Evolutionary conservation across 73 alveolate species (phyloP), one percentile per base, ranked within the genome.

Genomic region (Urostyla sp.): DNA sequence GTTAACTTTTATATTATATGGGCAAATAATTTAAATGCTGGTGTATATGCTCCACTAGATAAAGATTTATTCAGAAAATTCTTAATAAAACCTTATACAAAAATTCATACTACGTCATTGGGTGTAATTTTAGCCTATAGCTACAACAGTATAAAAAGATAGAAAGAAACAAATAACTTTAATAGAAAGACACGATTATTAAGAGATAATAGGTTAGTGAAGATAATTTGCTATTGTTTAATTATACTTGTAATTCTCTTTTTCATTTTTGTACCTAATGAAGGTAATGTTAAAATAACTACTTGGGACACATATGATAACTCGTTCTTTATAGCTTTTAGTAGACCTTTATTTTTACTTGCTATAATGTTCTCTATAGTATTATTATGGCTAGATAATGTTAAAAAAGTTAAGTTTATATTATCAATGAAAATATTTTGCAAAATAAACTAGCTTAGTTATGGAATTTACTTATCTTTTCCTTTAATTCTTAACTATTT

Each of bases 21-120:
- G 53, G 23, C n/a, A 3, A 69, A 69, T 30, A 21, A 69, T 18
- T 6, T 46, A 35, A 54, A 67, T 27, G 69, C 83, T 31, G 83
- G 83, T 0, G 20, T 69, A n/a, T 69, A 46, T 49, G 83, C 83
- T 24, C 83, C 83, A 16, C 48, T 46, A 49, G 83, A 69, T 49
- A 69, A 11, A 7, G 67, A 49, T 44, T 46, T 69, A 13, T 69
- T 69, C 31, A 69, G 69, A 69, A 36, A 37, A 5, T 69, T 44
- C 34, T 26, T 69, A 5, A 49, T 31, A 18, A 46, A 46, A 28
- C 83, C 83, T 2, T 69, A 69, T 35, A 69, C 83, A 2, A 69
- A 69, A 34, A 21, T 69, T 2, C 83, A 69, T 26, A 46, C 57
- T 7, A 34, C 49, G 6, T 67, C 83, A 2, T 32, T 69, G 10